These are phyloP conservation scores for Rhodamnia argentea DNA, from an alignment of 345 rosid species.

Conservation along the genomic window DNA sequence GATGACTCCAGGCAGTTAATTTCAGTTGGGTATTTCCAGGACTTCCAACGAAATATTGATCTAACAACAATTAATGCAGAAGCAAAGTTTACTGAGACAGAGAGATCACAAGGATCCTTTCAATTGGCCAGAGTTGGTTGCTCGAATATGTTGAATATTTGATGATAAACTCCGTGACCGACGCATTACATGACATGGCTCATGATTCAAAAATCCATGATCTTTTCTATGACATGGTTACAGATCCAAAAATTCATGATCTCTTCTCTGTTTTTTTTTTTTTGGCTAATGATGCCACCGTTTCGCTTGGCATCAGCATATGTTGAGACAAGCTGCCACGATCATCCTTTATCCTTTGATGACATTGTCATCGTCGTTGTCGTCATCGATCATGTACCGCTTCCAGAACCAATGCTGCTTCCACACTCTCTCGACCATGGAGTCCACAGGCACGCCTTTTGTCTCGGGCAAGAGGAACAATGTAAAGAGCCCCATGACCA, in stretches of 20 bases:
- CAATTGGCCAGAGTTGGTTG: not conserved
- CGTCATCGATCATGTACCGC: not conserved
- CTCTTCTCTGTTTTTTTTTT: not conserved
- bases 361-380: not conserved
- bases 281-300: too few relatives aligned
- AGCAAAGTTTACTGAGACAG: not conserved
- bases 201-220: not conserved
- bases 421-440: not conserved
- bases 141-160: not conserved
- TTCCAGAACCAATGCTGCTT: not conserved
- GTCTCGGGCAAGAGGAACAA: not conserved
- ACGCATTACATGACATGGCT: not conserved
- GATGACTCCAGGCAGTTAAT: not conserved
- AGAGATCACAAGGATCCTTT: not conserved
- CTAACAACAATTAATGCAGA: not conserved
- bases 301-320: too few relatives aligned
- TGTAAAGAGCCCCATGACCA: not conserved
- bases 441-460: not conserved
- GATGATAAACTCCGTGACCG: not conserved
- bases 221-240: too few relatives aligned
- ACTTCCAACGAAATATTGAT: not conserved
- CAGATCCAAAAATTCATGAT: not conserved
- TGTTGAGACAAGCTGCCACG: not conserved
- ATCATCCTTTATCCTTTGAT: not conserved
- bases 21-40: not conserved